Base-by-base conservation (phyloP, 2,329 filamentous ascomycete genomes). In the Tolypocladium inflatum region DNA sequence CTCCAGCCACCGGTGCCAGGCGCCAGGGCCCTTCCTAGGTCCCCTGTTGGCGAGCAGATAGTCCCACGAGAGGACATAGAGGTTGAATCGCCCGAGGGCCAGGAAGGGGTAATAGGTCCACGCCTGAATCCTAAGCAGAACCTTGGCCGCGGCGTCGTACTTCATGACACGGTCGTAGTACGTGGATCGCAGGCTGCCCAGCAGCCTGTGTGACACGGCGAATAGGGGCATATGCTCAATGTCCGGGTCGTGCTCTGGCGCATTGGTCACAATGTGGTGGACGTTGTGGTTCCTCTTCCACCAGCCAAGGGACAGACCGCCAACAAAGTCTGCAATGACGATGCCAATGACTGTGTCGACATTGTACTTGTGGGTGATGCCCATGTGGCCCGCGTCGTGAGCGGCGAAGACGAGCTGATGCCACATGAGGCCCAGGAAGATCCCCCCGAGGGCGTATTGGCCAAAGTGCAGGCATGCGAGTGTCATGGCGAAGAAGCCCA, bases 221-320 rank as follows among this genome's bases (percentile, higher is more conserved):
- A 97, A 91, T 70, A 96, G 87, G 3, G 92, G 92, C 73, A 96
- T 83, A 70, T 96, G 88, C 70, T 93, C 85, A 65, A 97, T 97
- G 70, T 97, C 93, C 0, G 94, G 93, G 70, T 97, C 93, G 70
- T 97, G 93, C 72, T 97, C 94, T 17, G 92, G 90, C 50, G 88
- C 88, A 71, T 97, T 97, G 21, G 94, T 97, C 56, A 97, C 88
- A 64, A 97, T 91, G 68, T 97, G 93, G 70, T 97, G 93, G 10
- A 97, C 91, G 68, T 97, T 97, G 73, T 97, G 93, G 70, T 86
- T 97, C 61, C 85, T 82, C 74, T 97, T 97, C 93, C 94, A 99
- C 94, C 94, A 99, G 51, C 93, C 90, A 57, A 96, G 76, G 33
- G 91, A 96, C 39, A 99, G 75, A 0, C 94, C 94, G 42, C 94